Evolutionary conservation across 1,139 yeast species (phyloP).

Genomic region (Yamadazyma dendronema): DNA sequence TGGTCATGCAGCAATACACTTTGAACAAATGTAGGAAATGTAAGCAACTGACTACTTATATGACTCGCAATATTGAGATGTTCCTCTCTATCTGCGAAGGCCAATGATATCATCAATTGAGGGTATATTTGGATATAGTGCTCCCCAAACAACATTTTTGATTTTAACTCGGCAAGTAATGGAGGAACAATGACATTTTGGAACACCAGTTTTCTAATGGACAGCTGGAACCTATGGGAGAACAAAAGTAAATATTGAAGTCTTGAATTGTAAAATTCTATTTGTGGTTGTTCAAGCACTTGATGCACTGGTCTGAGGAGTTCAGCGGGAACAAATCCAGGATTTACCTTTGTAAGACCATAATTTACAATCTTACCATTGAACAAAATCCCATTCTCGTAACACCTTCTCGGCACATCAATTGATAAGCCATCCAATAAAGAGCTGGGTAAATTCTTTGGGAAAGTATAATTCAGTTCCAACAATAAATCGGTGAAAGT

Average conservation of each 20-base stretch:
- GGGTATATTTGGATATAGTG: constrained; percentile 60
- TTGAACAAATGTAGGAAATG: constrained; percentile 59
- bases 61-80: constrained; percentile 53
- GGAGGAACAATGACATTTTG: constrained; percentile 52
- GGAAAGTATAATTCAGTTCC: constrained; percentile 25
- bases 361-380: constrained; percentile 26
- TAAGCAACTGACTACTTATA: constrained; percentile 60
- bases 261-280: constrained; percentile 33
- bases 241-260: constrained; percentile 53
- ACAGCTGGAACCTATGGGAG: constrained; percentile 56
- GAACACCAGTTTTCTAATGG: constrained; percentile 40
- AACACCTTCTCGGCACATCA: constrained; percentile 21
- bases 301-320: constrained; percentile 16
- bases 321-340: constrained; percentile 12
- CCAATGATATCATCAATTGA: constrained; percentile 44
- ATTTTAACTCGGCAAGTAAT: constrained; percentile 45
- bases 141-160: constrained; percentile 47
- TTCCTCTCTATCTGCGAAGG: constrained; percentile 64
- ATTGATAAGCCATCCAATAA: constrained; percentile 16
- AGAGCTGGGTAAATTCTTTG: constrained; percentile 26
- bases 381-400: constrained; percentile 31
- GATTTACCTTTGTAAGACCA: constrained; percentile 19
- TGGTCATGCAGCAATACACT: constrained; percentile 35
- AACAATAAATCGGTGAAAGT: constrained; percentile 29
- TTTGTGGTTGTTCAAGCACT: constrained; percentile 13